These are phyloP conservation scores for Ganoderma sp. DNA, from an alignment of 1,284 basidiomycete genomes.

Conservation along the genomic window DNA sequence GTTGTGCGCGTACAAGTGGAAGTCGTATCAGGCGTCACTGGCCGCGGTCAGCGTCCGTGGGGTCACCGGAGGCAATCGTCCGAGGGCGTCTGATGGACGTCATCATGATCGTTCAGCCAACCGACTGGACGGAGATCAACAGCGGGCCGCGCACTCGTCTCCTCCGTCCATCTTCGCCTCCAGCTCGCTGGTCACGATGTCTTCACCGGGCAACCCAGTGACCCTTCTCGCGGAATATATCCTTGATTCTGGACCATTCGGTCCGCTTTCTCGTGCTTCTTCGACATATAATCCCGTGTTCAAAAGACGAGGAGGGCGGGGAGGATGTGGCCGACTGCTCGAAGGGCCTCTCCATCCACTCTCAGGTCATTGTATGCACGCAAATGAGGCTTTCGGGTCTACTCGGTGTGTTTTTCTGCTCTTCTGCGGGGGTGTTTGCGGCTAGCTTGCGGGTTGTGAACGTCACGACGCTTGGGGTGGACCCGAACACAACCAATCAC, in stretches of 20 bases:
- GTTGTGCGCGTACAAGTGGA: slow-evolving; percentile 11
- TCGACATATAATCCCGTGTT: neutral
- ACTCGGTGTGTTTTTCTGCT: slow-evolving; percentile 4
- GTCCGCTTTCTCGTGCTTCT: slow-evolving; percentile 2
- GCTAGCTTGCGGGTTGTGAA: slow-evolving; percentile 34
- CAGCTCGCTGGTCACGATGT: slow-evolving; percentile 23
- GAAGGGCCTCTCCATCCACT: neutral
- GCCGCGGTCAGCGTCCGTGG: neutral
- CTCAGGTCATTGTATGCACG: neutral
- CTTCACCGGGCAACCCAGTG: slow-evolving; percentile 22
- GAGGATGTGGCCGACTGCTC: neutral
- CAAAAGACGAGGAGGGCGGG: slow-evolving; percentile 12
- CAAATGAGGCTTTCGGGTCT: slow-evolving; percentile 17
- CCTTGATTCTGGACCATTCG: neutral
- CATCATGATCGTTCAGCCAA: slow-evolving; percentile 16
- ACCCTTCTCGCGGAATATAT: neutral
- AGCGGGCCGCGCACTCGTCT: slow-evolving; percentile 12
- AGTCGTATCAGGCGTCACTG: neutral
- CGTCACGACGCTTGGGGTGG: slow-evolving; percentile 42
- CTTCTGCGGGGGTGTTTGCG: slow-evolving; percentile 8
- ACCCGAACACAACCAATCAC: slow-evolving; percentile 47
- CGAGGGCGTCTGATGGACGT: slow-evolving; percentile 14
- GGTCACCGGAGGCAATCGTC: neutral
- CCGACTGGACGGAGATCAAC: slow-evolving; percentile 9
- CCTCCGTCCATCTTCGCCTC: neutral